These are phyloP conservation scores for Tricharina praecox DNA, from an alignment of 495 filamentous ascomycete genomes.

Conservation along the genomic window DNA sequence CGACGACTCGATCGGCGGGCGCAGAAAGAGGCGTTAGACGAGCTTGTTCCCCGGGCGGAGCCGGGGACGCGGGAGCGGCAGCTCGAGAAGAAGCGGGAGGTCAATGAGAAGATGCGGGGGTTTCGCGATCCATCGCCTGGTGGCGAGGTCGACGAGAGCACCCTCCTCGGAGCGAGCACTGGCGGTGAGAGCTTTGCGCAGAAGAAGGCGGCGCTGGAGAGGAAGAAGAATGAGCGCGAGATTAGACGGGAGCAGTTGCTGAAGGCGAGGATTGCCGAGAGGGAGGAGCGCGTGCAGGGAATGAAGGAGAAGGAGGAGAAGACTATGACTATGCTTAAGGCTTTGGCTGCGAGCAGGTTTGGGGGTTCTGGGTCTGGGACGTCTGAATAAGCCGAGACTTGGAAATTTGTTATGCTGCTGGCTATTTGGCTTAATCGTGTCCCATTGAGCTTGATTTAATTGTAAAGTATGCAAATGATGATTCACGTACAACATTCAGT, in stretches of 20 bases:
- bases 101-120: conserved; percentile 39
- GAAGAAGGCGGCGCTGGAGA: conserved; percentile 36
- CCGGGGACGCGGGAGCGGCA: conserved; percentile 68
- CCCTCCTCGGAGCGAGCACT: conserved; percentile 45
- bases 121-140: conserved; percentile 45
- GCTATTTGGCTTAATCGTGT: no score
- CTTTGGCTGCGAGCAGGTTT: conserved; percentile 34
- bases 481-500: no score
- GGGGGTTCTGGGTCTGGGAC: not conserved
- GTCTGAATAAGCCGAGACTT: not conserved
- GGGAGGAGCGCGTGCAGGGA: conserved; percentile 43
- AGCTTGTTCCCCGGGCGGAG: conserved; percentile 67
- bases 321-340: conserved; percentile 48
- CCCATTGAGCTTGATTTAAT: no score
- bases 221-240: conserved; percentile 49
- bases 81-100: conserved; percentile 59
- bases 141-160: conserved; percentile 40
- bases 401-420: not conserved
- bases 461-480: no score
- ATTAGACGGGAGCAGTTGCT: conserved; percentile 46
- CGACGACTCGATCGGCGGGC: conserved; percentile 44
- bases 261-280: conserved; percentile 42
- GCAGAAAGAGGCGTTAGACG: conserved; percentile 53
- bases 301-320: conserved; percentile 44
- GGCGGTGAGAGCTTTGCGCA: conserved; percentile 39